Base-by-base conservation (phyloP, 441 rosid species). In the Mallotus japonicus region DNA sequence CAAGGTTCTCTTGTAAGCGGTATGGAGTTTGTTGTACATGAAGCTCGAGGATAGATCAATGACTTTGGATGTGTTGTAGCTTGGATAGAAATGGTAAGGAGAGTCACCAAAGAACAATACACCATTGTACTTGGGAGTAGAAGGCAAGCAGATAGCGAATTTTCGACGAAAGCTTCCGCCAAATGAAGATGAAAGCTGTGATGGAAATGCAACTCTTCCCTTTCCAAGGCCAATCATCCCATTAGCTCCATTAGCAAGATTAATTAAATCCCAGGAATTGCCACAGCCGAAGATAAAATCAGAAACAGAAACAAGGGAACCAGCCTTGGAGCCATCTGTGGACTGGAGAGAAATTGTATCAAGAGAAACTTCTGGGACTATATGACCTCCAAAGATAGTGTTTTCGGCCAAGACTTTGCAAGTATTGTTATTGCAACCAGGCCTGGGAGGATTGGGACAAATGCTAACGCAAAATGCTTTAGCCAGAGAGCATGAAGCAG, bases 361-460 rank as follows among this genome's bases (percentile, higher is more conserved):
- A 49, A n/a, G 46, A 22, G 79, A 46, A 59, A 78, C 75, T 2
- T 75, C 79, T 81, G 62, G 1, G n/a, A 2, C 60, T 57, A 62
- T 11, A n/a, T 0, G 79, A 74, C 47, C n/a, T 46, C 67, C 74
- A 15, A 28, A 32, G 32, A 86, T 73, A 8, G 82, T 70, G 83
- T 86, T 87, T 44, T 76, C 78, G 2, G 89, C 77, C 2, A 1
- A 3, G 73, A 86, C 70, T n/a, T 76, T 75, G 34, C 91, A 87
- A 0, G 88, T 84, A 74, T 86, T 83, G 83, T 87, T 83, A 84
- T 87, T 82, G 78, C 91, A 89, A 3, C 93, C 90, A 0, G 91
- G 86, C 24, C 55, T 51, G 28, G 47, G 15, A 50, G 55, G 70
- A 17, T 12, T 9, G 70, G 47, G 1, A 19, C 73, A 44, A 8